Evolutionary conservation across 2,329 filamentous ascomycete genomes (phyloP), one percentile per base, ranked within the genome.

Genomic region (Trichoderma asperellum): DNA sequence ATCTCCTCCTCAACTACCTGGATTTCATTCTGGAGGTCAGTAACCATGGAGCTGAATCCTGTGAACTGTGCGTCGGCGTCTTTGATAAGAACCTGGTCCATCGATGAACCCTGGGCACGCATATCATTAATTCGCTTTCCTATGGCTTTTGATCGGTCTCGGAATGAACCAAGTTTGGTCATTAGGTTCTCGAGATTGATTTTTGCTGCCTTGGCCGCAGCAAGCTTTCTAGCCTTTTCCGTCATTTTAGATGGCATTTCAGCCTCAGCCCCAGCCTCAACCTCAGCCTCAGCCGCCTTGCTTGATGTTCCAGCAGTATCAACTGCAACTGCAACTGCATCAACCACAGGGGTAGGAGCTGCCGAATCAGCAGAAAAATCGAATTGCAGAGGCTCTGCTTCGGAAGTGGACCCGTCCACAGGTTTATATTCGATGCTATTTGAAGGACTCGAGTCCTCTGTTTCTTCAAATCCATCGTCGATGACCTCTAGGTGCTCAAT

Each of bases 401-500:
- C 49, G 10, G 52, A n/a, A 16, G 29, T 49, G 12, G 27, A 11
- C 6, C 35, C 58, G 27, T 70, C 64, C 7, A n/a, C 66, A 2
- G 56, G 29, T 21, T 60, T 67, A 14, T 49, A 32, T 8, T 72
- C 67, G 21, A 34, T 21, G 21, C 24, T 34, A 57, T 55, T 55
- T 40, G 47, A 53, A 21, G 64, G 69, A 37, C 74, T 73, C 7
- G 37, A 27, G 14, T 66, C 63, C n/a, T 58, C 53, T 18, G 53
- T 6, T 27, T 66, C 63, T 27, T 35, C 53, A 49, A 66, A 66
- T 16, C 74, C 68, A 53, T 78, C 76, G 16, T 76, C 75, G 34
- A 73, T 62, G 5, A 57, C 72, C 40, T 78, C 77, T 21, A 77
- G 29, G 55, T 81, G 81, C 70, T 83, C 81, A 29, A 87, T 81